Evolutionary conservation across 2,329 filamentous ascomycete species (phyloP), one percentile per base, ranked within the genome.

Genomic region (Chaetothyriales sp.): DNA sequence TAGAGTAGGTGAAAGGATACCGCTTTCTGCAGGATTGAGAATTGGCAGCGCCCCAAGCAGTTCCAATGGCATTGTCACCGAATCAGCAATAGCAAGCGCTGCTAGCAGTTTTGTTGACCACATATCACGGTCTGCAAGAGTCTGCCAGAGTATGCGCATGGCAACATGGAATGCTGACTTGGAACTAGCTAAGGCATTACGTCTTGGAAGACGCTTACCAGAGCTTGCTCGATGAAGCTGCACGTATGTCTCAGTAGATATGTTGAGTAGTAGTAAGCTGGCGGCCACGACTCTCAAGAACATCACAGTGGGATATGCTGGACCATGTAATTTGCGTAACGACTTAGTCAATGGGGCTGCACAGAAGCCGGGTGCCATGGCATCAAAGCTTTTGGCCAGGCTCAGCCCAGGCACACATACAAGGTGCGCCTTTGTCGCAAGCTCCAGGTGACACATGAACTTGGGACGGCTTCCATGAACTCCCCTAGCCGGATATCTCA

Each of bases 111-210:
- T 22, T 25, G 28, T 25, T 26, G 45, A 1, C 45, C 45, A 47
- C 10, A 12, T 12, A 25, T 51, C 25, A 22, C 50, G 50, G 25
- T 54, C 50, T 36, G 48, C 46, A 18, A 54, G 47, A 5, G 47
- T 43, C 10, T 54, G 43, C 52, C 52, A 54, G 9, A 54, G 44
- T n/a, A 52, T 49, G 52, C 84, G 92, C 62, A 82, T 92, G 45
- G 78, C 95, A 19, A 80, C 81, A 2, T 80, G 79, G 32, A 73
- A 70, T n/a, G 47, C 57, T 8, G 52, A 53, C n/a, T 51, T 51
- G 5, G 20, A 9, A 10, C 32, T 15, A 15, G 12, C 32, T 15
- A 39, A 39, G 15, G 5, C 12, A 5, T 39, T 39, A 12, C 15
- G 32, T 39, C 5, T 39, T 15, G 32, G 32, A 39, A 12, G 10